A percentile compares a stretch with the other conserved stretches of the same genome.
These are phyloP conservation scores for Alternaria angustiovoidea DNA, from an alignment of 2,329 filamentous ascomycete species.

Conservation along the genomic window DNA sequence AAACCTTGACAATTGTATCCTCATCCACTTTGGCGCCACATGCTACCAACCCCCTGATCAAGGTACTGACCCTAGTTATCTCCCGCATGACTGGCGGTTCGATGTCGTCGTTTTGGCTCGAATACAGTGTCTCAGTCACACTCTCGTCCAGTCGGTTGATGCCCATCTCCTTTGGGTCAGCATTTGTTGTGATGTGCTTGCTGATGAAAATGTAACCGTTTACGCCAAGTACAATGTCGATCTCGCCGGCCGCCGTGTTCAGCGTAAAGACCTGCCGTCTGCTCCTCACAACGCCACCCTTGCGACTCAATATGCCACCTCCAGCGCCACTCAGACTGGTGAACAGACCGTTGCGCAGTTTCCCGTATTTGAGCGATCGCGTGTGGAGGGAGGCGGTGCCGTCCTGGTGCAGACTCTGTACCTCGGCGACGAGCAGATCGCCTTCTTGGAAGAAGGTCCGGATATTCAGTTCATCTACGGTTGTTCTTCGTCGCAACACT, in stretches of 20 bases:
- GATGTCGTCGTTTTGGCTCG: constrained; percentile 92
- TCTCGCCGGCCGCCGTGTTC: constrained; percentile 66
- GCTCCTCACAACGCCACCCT: constrained; percentile 80
- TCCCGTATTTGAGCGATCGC: constrained; percentile 89
- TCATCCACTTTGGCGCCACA: constrained; percentile 87
- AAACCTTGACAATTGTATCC: constrained; percentile 83
- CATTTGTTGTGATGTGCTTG: constrained; percentile 73
- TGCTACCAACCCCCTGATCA: constrained; percentile 83
- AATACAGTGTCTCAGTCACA: constrained; percentile 86
- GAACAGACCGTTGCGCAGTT: constrained; percentile 92
- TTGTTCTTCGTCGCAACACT: constrained; percentile 87
- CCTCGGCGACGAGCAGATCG: constrained; percentile 91
- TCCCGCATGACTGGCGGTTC: constrained; percentile 79
- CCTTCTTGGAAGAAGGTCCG: constrained; percentile 96
- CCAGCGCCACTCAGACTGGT: constrained; percentile 81
- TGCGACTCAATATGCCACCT: constrained; percentile 59
- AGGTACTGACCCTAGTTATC: constrained; percentile 83
- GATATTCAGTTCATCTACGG: constrained; percentile 96
- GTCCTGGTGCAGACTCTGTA: constrained; percentile 87
- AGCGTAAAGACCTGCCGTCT: constrained; percentile 87
- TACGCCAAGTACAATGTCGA: constrained; percentile 90
- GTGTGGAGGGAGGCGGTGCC: constrained; percentile 90
- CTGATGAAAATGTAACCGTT: constrained; percentile 98
- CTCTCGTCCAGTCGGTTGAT: constrained; percentile 90
- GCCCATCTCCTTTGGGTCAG: constrained; percentile 62